Conservation (phyloP, 352 stramenopile genomes). For the Thalassiosira mediterranea region DNA sequence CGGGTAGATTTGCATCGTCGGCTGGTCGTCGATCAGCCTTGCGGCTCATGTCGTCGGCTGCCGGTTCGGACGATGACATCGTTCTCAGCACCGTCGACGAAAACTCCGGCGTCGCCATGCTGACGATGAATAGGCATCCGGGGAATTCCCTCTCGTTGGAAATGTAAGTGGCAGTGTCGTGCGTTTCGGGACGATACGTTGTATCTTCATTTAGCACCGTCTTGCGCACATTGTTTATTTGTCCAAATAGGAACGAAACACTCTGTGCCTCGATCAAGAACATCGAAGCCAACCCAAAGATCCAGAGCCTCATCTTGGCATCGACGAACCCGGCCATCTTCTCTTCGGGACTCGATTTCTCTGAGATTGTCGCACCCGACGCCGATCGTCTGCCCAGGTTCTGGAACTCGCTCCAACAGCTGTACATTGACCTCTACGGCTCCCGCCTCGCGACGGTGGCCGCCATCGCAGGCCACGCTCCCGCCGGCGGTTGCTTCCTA, state of each 20-base stretch:
- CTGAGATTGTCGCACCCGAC: conserved; percentile 90
- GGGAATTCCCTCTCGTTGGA: conserved; percentile 82
- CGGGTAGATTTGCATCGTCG: too few relatives aligned
- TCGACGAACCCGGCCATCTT: conserved; percentile 85
- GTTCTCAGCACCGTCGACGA: conserved; percentile 59
- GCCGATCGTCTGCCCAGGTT: conserved; percentile 84
- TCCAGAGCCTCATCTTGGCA: conserved; percentile 68
- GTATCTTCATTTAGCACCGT: too few relatives aligned
- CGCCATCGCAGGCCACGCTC: conserved; percentile 91
- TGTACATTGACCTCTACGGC: conserved; percentile 93
- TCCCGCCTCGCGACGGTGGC: conserved; percentile 88
- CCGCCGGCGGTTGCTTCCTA: conserved; percentile 92
- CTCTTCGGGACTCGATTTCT: conserved; percentile 91
- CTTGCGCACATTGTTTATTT: too few relatives aligned
- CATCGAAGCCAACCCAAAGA: conserved; percentile 60
- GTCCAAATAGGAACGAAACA: conserved; percentile 58
- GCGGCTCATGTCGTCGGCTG: too few relatives aligned
- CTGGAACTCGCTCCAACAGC: conserved; percentile 91
- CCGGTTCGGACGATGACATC: conserved; percentile 29
- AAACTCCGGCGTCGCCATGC: conserved; percentile 52
- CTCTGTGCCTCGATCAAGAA: conserved; percentile 67
- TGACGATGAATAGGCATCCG: conserved; percentile 74
- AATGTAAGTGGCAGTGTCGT: conserved; percentile 67
- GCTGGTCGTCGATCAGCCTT: too few relatives aligned
- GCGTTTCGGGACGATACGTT: too few relatives aligned